Conservation (phyloP, 2,329 filamentous ascomycete genomes). For the Fusarium sp. region DNA sequence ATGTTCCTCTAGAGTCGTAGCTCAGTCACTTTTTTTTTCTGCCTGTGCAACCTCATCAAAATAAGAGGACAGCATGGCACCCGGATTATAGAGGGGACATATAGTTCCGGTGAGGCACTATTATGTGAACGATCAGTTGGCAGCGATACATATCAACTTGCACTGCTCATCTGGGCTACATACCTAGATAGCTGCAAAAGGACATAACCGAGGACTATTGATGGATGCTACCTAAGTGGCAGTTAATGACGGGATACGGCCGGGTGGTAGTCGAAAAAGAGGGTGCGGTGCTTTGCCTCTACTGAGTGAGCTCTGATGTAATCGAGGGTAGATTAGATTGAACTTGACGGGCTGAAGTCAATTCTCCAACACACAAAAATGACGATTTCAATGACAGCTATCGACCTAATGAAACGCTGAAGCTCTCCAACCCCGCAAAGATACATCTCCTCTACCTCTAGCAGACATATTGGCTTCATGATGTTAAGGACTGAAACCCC, state of each 20-base stretch:
- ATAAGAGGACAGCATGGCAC: conserved; percentile 25
- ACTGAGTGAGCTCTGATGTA: conserved; percentile 22
- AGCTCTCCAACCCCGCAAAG: conserved; percentile 21
- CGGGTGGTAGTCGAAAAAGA: conserved; percentile 9
- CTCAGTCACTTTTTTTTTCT: conserved; percentile 8
- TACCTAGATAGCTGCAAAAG: neutral
- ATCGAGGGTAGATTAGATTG: conserved; percentile 15
- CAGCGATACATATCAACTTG: neutral
- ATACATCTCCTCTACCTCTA: neutral
- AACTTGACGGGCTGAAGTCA: conserved; percentile 6
- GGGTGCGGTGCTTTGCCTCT: conserved; percentile 13
- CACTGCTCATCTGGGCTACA: neutral
- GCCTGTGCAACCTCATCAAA: conserved; percentile 33
- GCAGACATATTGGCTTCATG: conserved; percentile 7
- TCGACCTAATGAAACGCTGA: neutral
- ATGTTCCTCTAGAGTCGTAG: conserved; percentile 28
- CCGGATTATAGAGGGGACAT: conserved; percentile 11
- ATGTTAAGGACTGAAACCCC: conserved; percentile 1
- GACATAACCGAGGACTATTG: neutral
- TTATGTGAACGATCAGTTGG: neutral
- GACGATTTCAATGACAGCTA: conserved; percentile 10
- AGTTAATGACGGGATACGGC: conserved; percentile 27
- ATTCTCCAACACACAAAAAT: conserved; percentile 22
- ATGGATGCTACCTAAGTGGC: neutral
- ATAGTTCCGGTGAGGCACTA: neutral